Conservation (phyloP, 2,329 filamentous ascomycete species). For the Emergomyces orientalis region DNA sequence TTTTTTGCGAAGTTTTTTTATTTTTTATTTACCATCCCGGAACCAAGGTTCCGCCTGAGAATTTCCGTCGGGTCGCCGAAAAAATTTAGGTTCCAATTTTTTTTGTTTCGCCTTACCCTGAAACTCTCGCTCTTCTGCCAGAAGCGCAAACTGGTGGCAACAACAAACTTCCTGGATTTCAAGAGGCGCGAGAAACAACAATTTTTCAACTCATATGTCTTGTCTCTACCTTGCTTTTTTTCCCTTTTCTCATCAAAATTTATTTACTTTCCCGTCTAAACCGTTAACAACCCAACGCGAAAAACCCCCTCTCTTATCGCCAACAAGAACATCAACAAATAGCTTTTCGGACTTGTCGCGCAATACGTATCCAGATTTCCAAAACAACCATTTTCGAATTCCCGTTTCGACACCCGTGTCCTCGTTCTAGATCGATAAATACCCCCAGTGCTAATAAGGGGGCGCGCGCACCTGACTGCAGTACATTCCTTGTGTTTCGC, state of each 20-base stretch:
- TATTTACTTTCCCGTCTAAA: background rate
- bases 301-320: background rate
- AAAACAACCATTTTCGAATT: background rate
- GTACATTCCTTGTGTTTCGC: background rate
- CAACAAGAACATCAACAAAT: background rate
- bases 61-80: background rate
- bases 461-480: background rate
- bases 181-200: background rate
- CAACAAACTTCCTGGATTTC: constrained; percentile 6
- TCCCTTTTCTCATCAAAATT: background rate
- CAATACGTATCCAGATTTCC: background rate
- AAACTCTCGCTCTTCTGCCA: background rate
- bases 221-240: background rate
- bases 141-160: constrained; percentile 3
- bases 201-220: background rate
- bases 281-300: background rate
- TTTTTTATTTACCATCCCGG: background rate
- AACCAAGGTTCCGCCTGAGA: constrained; percentile 2
- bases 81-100: background rate
- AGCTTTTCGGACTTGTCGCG: background rate
- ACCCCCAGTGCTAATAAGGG: background rate
- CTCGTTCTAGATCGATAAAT: background rate
- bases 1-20: background rate
- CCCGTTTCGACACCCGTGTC: background rate
- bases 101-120: background rate